Conservation (phyloP, 2,329 filamentous ascomycete species). For the Clarireedia sp. region DNA sequence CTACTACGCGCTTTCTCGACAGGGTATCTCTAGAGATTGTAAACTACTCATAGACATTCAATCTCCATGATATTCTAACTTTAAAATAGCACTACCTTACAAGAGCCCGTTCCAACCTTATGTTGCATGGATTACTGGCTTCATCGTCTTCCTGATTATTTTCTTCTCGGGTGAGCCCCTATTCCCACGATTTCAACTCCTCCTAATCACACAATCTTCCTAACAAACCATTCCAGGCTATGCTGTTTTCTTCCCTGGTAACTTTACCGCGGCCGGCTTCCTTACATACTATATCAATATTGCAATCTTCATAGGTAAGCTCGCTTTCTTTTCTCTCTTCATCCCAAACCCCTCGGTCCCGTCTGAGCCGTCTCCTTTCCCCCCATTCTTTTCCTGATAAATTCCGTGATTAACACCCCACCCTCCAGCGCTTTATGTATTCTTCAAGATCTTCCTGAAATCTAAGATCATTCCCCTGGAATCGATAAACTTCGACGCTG, state of each 20-base stretch:
- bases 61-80: not conserved
- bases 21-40: slow-evolving; percentile 42
- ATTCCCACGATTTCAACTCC: too few species aligned
- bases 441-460: slow-evolving; percentile 2
- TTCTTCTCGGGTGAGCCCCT: slow-evolving; percentile 38
- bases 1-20: slow-evolving; percentile 45
- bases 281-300: slow-evolving; percentile 58
- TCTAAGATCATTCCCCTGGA: slow-evolving; percentile 6
- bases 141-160: slow-evolving; percentile 45
- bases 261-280: slow-evolving; percentile 50
- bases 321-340: too few species aligned
- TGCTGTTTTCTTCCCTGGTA: slow-evolving; percentile 14
- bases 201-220: not conserved
- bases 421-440: slow-evolving; percentile 11
- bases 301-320: slow-evolving; percentile 41
- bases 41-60: not conserved
- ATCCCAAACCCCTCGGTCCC: too few species aligned
- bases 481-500: not conserved
- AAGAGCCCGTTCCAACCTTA: slow-evolving; percentile 48
- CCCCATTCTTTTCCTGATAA: not conserved
- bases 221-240: not conserved
- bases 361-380: too few species aligned
- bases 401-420: not conserved
- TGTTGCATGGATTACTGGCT: slow-evolving; percentile 49
- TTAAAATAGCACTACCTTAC: slow-evolving; percentile 41